Conservation (phyloP, 331 rosid species). For the Malus hybrid region DNA sequence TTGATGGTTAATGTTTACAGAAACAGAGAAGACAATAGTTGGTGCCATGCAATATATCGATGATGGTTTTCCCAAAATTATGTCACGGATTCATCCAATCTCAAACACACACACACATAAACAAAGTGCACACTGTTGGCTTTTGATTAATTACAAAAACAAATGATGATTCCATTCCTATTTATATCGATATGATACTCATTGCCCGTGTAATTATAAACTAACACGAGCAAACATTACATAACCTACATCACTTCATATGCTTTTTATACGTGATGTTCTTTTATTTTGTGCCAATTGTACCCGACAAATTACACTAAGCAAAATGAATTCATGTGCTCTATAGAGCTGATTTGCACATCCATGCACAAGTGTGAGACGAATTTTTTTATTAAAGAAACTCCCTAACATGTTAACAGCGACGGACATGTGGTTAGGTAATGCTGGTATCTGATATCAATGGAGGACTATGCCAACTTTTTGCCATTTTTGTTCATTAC, state of each 20-base stretch:
- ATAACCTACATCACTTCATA: not conserved
- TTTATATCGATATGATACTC: not conserved
- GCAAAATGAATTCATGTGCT: constrained; percentile 5
- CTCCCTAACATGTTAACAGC: not conserved
- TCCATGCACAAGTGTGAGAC: not conserved
- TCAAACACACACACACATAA: not conserved
- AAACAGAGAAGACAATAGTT: not conserved
- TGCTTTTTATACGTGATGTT: not conserved
- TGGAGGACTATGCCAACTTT: constrained; percentile 6
- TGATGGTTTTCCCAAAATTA: not conserved
- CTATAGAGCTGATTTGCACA: not conserved
- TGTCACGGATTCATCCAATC: not conserved
- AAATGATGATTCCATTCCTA: not conserved
- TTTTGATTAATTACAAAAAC: not conserved
- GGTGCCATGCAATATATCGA: not conserved
- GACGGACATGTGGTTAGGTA: constrained; percentile 22
- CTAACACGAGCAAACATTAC: not conserved
- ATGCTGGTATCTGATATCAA: constrained; percentile 24
- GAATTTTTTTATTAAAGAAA: not conserved
- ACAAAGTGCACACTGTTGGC: not conserved
- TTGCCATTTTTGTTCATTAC: constrained; percentile 15
- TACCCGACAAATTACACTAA: not conserved
- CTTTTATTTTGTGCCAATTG: not conserved
- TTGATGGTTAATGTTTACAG: not conserved
- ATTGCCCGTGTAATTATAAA: not conserved